Evolutionary conservation across 2,329 filamentous ascomycete genomes (phyloP).

Genomic region (Colletotrichum sp.): DNA sequence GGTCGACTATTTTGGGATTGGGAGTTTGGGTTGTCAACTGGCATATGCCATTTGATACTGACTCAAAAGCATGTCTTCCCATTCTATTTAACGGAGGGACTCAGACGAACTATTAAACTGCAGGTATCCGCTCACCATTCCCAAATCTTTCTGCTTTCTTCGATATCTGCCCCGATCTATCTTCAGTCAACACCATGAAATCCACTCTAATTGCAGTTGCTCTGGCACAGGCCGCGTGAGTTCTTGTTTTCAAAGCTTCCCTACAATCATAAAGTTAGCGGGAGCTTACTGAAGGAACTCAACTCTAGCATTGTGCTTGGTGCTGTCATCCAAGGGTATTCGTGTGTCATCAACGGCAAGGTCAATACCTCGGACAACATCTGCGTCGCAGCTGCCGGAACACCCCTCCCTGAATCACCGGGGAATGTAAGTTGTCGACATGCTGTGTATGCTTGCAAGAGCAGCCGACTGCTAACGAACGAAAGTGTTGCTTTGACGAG

Average conservation of each 20-base stretch:
- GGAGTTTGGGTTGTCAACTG: neutral
- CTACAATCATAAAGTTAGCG: rapidly evolving
- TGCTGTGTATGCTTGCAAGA: rapidly evolving
- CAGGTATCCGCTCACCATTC: neutral
- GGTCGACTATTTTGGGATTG: no score
- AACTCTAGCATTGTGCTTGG: neutral
- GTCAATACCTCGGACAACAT: neutral
- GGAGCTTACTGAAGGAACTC: neutral
- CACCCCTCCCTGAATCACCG: neutral
- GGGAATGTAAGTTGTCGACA: neutral
- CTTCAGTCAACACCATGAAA: neutral
- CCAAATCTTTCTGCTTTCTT: neutral
- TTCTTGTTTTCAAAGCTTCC: rapidly evolving
- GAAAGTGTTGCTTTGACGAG: neutral
- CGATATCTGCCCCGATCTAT: neutral
- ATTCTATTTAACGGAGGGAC: neutral
- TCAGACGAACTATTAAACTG: neutral
- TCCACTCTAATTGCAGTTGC: neutral
- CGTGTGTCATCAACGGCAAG: neutral
- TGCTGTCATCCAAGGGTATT: neutral
- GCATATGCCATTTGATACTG: neutral
- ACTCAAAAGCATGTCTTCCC: neutral
- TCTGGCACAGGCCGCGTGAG: neutral
- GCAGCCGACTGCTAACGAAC: neutral
- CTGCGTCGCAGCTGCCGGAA: neutral